These are phyloP conservation scores for Epichloe baconii DNA, from an alignment of 2,329 filamentous ascomycete genomes.

Conservation along the genomic window DNA sequence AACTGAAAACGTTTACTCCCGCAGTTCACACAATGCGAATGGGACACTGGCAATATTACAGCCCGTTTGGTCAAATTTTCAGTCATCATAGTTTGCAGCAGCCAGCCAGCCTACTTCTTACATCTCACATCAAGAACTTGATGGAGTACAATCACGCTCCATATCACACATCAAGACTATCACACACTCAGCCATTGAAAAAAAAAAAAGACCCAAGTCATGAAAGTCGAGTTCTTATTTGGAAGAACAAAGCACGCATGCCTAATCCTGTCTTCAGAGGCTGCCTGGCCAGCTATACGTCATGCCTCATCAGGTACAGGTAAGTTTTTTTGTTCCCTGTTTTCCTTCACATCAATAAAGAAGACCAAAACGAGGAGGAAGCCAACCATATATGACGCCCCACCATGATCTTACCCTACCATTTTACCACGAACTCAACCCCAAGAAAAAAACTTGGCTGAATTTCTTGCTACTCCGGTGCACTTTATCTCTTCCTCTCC, in stretches of 20 bases:
- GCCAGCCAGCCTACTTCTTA: too few relatives aligned
- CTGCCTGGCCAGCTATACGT: conserved; percentile 25
- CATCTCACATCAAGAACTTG: too few relatives aligned
- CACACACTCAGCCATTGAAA: not conserved
- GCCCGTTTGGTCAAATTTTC: too few relatives aligned
- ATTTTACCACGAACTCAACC: conserved; percentile 11
- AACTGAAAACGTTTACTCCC: too few relatives aligned
- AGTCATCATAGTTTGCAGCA: too few relatives aligned
- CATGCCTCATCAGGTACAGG: conserved; percentile 21
- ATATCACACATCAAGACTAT: not conserved
- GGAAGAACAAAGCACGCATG: conserved; percentile 27
- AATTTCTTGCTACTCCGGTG: conserved; percentile 1
- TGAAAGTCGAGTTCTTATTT: conserved; percentile 23
- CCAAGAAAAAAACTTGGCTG: not conserved
- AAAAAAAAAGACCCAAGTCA: not conserved
- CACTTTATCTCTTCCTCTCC: not conserved
- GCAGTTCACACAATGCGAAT: too few relatives aligned
- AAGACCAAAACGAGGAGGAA: conserved; percentile 30
- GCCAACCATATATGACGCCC: conserved; percentile 31
- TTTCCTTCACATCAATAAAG: conserved; percentile 28
- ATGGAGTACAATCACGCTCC: not conserved
- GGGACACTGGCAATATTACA: too few relatives aligned
- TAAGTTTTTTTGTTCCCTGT: conserved; percentile 16
- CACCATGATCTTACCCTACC: conserved; percentile 30
- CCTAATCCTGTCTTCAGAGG: conserved; percentile 23